phyloP scores from a whole-genome alignment of 1,139 yeast genomes.

The Hansenula lynferdii region DNA sequence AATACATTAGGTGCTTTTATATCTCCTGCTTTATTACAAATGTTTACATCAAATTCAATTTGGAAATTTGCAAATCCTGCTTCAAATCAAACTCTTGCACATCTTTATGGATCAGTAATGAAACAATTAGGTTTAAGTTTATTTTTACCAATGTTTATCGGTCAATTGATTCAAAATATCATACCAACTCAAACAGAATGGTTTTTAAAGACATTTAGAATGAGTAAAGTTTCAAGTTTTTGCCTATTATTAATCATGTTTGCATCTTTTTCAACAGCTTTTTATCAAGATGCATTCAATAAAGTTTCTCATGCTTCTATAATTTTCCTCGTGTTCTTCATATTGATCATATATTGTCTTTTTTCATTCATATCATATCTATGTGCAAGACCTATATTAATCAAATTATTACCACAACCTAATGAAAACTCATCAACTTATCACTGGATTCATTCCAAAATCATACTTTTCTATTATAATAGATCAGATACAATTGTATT shows the following conservation, averaged over 20 bases:
- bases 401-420: slow-evolving; percentile 46
- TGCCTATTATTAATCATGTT: slow-evolving; percentile 78
- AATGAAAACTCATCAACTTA: slow-evolving; percentile 41
- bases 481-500: slow-evolving; percentile 71
- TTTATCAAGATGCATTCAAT: slow-evolving; percentile 73
- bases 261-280: slow-evolving; percentile 85
- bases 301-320: slow-evolving; percentile 64
- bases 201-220: slow-evolving; percentile 51
- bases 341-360: slow-evolving; percentile 69
- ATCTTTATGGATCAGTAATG: slow-evolving; percentile 73
- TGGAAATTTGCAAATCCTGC: slow-evolving; percentile 85
- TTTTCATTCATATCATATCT: slow-evolving; percentile 60
- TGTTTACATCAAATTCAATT: slow-evolving; percentile 47
- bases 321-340: slow-evolving; percentile 74
- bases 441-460: slow-evolving; percentile 30
- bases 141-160: slow-evolving; percentile 81
- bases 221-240: slow-evolving; percentile 70
- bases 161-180: slow-evolving; percentile 71
- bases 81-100: slow-evolving; percentile 42
- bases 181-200: slow-evolving; percentile 62
- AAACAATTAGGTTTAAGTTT: slow-evolving; percentile 81
- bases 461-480: slow-evolving; percentile 66
- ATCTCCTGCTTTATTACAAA: slow-evolving; percentile 77
- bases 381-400: slow-evolving; percentile 57
- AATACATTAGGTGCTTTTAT: slow-evolving; percentile 80